These are phyloP conservation scores for Cercospora canescens DNA, from an alignment of 2,329 filamentous ascomycete genomes.

Conservation along the genomic window DNA sequence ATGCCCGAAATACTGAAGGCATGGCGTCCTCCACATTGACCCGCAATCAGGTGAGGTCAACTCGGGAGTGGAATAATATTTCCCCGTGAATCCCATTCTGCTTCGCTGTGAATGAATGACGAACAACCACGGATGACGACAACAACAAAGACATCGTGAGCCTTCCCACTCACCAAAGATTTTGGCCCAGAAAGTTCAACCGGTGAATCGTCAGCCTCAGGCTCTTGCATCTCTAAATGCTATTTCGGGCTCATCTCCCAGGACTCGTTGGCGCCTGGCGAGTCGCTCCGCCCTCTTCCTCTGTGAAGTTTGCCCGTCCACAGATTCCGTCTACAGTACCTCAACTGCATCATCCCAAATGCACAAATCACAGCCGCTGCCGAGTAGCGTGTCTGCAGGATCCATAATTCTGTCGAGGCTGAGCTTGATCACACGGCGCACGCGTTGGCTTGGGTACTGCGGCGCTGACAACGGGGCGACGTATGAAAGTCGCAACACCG, in stretches of 20 bases:
- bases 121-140: background rate
- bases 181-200: background rate
- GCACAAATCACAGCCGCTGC: background rate
- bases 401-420: background rate
- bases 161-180: background rate
- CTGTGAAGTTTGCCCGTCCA: background rate
- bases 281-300: background rate
- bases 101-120: background rate
- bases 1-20: too few relatives aligned
- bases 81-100: background rate
- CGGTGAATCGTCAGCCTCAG: background rate
- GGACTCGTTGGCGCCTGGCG: background rate
- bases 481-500: background rate
- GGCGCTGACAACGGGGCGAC: background rate
- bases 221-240: background rate
- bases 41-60: background rate
- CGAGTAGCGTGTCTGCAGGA: background rate
- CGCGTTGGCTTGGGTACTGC: background rate
- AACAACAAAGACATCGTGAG: background rate
- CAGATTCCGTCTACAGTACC: background rate
- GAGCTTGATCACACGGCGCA: background rate
- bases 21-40: too few relatives aligned
- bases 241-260: background rate
- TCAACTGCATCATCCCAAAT: background rate
- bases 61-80: background rate